Base-by-base conservation (phyloP, 768 basidiomycete genomes). In the Grammothele lineata region DNA sequence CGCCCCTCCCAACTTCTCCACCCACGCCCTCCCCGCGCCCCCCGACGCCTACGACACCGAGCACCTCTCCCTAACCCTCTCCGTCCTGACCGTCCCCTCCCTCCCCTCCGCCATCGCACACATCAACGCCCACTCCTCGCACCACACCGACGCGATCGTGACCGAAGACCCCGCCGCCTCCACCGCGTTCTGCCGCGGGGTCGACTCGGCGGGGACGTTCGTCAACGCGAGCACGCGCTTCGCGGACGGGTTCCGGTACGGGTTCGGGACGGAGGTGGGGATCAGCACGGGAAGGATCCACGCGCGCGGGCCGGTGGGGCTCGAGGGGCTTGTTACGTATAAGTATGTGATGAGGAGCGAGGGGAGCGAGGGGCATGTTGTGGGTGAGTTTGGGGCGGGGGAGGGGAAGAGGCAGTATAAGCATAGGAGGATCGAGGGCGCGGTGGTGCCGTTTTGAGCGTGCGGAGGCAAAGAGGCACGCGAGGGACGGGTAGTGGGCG, bases 211-310 rank as follows among this genome's bases (percentile, higher is more conserved):
- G 1, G 91, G 93, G 24, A 91, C 91, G 4, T 99, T 87, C 59
- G 78, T 95, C 49, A 98, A 99, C 58, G 94, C 94, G 6, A 92
- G 87, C 60, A 97, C 96, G 9, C 78, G 96, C 30, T 98, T 99
- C 63, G 86, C 94, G 0, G 96, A 99, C 65, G 95, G 96, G 11
- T 96, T 94, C 68, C 70, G 95, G 50, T 98, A 92, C 62, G 96
- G 96, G 0, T 93, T 96, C 55, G 96, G 96, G 2, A 94, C 96
- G 4, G 96, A 98, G 67, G 95, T 99, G 0, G 96, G 96, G 8
- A 96, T 99, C 59, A 89, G 87, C 63, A 99, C 96, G 0, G 94
- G 95, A 1, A 83, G 89, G 61, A 95, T 96, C 46, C 96, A 99
- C 61, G 94, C 96, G 14, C 76, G 95, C 34, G 96, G 96, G 3